phyloP scores from a whole-genome alignment of 2,329 filamentous ascomycete species.

The Ramularia endophylla region DNA sequence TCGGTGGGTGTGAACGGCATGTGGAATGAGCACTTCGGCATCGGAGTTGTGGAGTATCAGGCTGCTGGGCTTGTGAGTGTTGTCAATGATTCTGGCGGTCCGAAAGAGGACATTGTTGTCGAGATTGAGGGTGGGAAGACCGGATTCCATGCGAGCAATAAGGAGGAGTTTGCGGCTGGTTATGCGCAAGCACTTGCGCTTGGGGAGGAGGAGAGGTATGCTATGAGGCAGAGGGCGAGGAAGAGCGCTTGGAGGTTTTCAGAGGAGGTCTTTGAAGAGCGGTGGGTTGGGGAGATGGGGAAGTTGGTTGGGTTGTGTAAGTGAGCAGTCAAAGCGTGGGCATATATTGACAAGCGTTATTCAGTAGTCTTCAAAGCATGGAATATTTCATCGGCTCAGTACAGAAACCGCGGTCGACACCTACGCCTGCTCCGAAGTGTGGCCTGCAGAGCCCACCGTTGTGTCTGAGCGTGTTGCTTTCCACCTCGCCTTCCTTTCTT shows the following conservation, averaged over 20 bases:
- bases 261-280: constrained; percentile 73
- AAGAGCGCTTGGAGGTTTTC: constrained; percentile 78
- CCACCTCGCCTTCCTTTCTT: no score
- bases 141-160: constrained; percentile 79
- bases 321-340: no score
- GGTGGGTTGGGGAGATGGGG: constrained; percentile 72
- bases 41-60: constrained; percentile 97
- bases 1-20: constrained; percentile 93
- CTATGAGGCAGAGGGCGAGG: constrained; percentile 69
- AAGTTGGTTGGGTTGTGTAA: constrained; percentile 51
- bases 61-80: constrained; percentile 89
- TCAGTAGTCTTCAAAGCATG: no score
- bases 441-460: no score
- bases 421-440: no score
- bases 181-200: constrained; percentile 73
- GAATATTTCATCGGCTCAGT: no score
- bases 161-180: constrained; percentile 70
- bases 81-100: constrained; percentile 88
- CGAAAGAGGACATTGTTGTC: constrained; percentile 87
- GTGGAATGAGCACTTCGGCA: constrained; percentile 99
- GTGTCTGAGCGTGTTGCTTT: no score
- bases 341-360: no score
- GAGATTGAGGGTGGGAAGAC: constrained; percentile 71
- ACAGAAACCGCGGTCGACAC: no score
- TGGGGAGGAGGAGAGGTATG: constrained; percentile 57